Evolutionary conservation across 495 filamentous ascomycete genomes (phyloP), one percentile per base, ranked within the genome.

Genomic region (Staphylotrichum tortipilum): DNA sequence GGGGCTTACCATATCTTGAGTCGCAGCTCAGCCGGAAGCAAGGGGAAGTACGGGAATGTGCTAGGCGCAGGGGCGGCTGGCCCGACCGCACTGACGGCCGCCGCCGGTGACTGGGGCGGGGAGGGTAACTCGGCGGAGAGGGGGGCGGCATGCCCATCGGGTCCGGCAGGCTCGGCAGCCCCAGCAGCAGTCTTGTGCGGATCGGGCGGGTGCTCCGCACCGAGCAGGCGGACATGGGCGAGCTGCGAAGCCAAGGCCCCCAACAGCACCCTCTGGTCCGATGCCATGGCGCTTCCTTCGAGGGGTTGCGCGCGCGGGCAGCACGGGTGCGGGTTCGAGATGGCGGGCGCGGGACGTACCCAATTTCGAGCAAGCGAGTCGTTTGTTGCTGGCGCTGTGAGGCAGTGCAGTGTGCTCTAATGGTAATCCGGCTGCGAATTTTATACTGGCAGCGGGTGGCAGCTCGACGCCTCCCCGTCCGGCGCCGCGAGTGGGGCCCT

Each of bases 1-100:
- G n/a, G n/a, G 4, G 37, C 48, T 43, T 26, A 46, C 63, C 66
- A 70, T 23, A 70, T 65, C 4, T 61, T 47, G 55, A 70, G 56
- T 28, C 68, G 63, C 36, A 70, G 44, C 31, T 70, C 68, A 28
- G 61, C 37, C 10, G 68, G 68, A 9, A 70, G 57, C n/a, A 52
- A 38, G 10, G 63, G 56, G 40, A 70, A 70, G 24, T 38, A 30
- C 7, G 44, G 53, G 35, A 70, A 68, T 8, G 61, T 43, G 37
- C 47, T 19, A 8, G 29, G 29, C 4, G 18, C 19, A 11, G 21
- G 10, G n/a, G n/a, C n/a, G n/a, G n/a, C n/a, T 29, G 17, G 11
- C 35, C 30, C 45, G 15, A 24, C 9, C 26, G 26, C 26, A 28
- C 26, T 28, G n/a, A n/a, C n/a, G 3, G 44, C 29, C 1, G 24